phyloP scores from a whole-genome alignment of 2,329 filamentous ascomycete genomes.

The Penicillium sumatraense region DNA sequence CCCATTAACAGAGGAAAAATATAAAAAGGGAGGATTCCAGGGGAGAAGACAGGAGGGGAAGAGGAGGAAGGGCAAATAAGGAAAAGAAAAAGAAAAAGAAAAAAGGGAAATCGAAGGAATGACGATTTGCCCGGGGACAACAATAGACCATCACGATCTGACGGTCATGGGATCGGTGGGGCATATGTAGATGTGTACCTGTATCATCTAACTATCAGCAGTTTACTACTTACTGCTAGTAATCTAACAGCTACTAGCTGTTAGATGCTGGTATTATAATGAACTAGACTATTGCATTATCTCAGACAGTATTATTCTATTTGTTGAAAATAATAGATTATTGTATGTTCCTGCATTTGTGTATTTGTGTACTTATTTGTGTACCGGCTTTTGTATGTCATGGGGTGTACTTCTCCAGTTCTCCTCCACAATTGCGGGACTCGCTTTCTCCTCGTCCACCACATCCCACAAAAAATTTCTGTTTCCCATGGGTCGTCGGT shows the following conservation, averaged over 20 bases:
- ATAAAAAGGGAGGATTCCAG: background rate
- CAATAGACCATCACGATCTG: conserved; percentile 18
- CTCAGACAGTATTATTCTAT: no score
- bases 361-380: no score
- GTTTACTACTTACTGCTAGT: no score
- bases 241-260: no score
- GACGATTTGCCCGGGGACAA: background rate
- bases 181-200: no score
- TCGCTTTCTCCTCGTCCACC: background rate
- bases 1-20: conserved; percentile 1
- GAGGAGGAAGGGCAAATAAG: background rate
- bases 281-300: no score
- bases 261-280: no score
- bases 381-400: no score
- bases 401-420: conserved; percentile 12
- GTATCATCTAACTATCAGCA: no score
- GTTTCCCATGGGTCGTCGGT: background rate
- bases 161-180: conserved; percentile 27
- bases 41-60: background rate
- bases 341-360: no score
- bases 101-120: background rate
- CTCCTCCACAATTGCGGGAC: background rate
- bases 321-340: no score
- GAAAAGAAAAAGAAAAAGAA: background rate
- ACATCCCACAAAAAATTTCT: background rate